A percentile compares a stretch with the other conserved stretches of the same genome.
phyloP scores from a whole-genome alignment of 169 alveolate genomes.

The Cryptosporidium parvum region DNA sequence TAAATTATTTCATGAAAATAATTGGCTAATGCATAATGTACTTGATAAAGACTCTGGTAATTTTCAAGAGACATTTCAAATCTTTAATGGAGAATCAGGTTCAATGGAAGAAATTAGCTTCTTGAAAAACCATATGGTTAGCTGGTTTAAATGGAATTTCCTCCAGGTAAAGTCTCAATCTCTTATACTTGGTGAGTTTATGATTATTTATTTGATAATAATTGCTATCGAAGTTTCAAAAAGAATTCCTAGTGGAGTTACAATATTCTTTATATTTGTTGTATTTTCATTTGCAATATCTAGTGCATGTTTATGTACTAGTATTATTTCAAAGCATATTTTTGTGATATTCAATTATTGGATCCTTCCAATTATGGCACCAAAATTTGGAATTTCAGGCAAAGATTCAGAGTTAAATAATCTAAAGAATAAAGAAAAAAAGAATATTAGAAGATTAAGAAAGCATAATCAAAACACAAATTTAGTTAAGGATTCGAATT shows the following conservation, averaged over 20 bases:
- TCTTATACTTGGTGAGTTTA: constrained; percentile 45
- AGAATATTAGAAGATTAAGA: background rate
- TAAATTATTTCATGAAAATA: background rate
- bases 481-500: background rate
- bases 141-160: constrained; percentile 53
- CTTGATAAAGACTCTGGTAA: background rate
- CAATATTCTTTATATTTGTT: constrained; percentile 27
- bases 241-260: constrained; percentile 53
- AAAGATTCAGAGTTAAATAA: background rate
- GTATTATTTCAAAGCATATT: constrained; percentile 49
- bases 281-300: constrained; percentile 56
- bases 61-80: constrained; percentile 1
- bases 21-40: background rate
- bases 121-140: constrained; percentile 9
- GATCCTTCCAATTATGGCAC: constrained; percentile 1
- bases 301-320: constrained; percentile 33
- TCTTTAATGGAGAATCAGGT: constrained; percentile 13
- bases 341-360: constrained; percentile 22
- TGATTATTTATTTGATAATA: constrained; percentile 46
- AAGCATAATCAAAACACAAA: background rate
- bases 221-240: constrained; percentile 47
- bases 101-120: constrained; percentile 28
- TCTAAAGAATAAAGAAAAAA: background rate
- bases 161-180: constrained; percentile 40
- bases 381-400: background rate